These are phyloP conservation scores for Exutisphaerella laricina DNA, from an alignment of 2,329 filamentous ascomycete species.

Conservation along the genomic window DNA sequence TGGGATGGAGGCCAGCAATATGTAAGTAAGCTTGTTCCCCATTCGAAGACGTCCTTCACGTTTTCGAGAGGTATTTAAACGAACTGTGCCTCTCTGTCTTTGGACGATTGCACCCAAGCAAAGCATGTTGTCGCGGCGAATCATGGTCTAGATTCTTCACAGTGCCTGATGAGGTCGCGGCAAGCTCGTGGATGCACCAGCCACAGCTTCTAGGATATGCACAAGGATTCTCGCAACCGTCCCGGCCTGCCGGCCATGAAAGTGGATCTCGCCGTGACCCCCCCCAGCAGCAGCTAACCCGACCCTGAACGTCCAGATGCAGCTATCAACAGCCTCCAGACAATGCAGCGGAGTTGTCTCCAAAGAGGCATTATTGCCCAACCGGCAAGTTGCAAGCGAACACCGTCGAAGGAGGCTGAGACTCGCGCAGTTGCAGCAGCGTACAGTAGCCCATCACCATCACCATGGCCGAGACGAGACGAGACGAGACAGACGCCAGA, in stretches of 20 bases:
- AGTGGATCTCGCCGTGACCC: not conserved
- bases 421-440: not conserved
- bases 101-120: no score
- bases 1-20: no score
- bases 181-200: conserved; percentile 5
- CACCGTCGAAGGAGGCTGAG: not conserved
- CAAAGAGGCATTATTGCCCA: not conserved
- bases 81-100: no score
- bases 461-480: not conserved
- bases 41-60: no score
- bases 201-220: conserved; percentile 1
- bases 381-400: conserved; percentile 1
- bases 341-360: not conserved
- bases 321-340: not conserved
- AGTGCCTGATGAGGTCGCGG: conserved; percentile 4
- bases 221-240: not conserved
- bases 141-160: no score
- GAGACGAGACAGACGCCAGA: not conserved
- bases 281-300: no score
- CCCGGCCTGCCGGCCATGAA: not conserved
- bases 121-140: no score
- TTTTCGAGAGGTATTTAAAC: no score
- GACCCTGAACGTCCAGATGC: not conserved
- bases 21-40: no score
- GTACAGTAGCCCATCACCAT: not conserved